Base-by-base conservation (phyloP, 2,329 filamentous ascomycete species). In the Endoconidiophora laricicola region DNA sequence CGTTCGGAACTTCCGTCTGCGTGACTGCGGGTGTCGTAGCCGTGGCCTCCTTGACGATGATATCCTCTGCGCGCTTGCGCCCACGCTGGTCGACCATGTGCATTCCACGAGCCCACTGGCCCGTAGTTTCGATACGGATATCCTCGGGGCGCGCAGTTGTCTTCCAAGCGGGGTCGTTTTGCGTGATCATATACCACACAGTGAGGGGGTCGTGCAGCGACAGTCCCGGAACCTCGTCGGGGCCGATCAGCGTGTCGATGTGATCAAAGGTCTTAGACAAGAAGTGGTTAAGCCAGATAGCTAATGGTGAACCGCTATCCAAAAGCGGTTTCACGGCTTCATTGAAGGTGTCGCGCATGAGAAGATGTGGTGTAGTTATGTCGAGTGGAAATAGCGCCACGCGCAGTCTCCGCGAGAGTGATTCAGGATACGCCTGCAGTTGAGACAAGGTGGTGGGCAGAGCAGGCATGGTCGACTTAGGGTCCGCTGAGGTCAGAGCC, bases 61-160 rank as follows among this genome's bases (percentile, higher is more conserved):
- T 62, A 9, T 62, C 58, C 54, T 69, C 68, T 9, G 65, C 71
- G 4, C 69, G 70, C 60, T 77, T 76, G 55, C 66, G 69, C 49
- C 78, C 65, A 42, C 91, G 74, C 36, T 78, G 72, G 68, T 98
- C 91, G 39, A 87, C 70, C 29, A 96, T 73, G 60, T 87, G 88
- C 80, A 91, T 88, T 1, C 91, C 90, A 51, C 86, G 73, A 43
- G 88, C 94, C 91, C 91, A 98, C 68, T 96, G 91, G 1, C 90
- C 91, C 2, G 76, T 69, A 0, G 87, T 93, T 66, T 98, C 91
- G 39, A 98, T 71, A 18, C 91, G 75, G 50, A 98, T 81, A 62
- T 98, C 91, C 63, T 94, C 83, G 0, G 70, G 77, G 52, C 72
- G 69, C 12, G 67, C 63, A 1, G 74, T 69, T 14, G 68, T 61